Percentiles rank a stretch among this genome's conserved stretches.
phyloP scores from a whole-genome alignment of 148 eudicot genomes.

The Agrostemma githago region DNA sequence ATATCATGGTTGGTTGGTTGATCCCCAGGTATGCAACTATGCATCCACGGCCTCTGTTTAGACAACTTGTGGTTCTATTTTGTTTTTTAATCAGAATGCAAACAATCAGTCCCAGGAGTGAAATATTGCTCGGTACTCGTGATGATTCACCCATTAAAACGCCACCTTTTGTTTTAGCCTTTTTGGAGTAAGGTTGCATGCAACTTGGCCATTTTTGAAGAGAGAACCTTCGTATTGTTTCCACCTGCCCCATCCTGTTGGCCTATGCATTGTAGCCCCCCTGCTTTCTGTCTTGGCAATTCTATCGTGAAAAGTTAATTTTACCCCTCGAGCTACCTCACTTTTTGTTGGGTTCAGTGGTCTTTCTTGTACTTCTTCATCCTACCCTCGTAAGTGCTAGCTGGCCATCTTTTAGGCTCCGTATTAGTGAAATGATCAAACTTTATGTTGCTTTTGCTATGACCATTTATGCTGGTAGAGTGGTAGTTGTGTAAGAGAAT shows the following conservation, averaged over 20 bases:
- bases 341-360: slow-evolving; percentile 1
- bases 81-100: neutral
- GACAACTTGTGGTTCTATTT: neutral
- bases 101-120: neutral
- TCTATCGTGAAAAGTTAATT: neutral
- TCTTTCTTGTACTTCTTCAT: neutral
- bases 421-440: neutral
- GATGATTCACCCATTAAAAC: no score
- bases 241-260: neutral
- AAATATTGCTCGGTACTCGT: neutral
- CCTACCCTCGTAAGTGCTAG: neutral
- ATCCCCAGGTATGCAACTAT: slow-evolving; percentile 81
- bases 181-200: neutral
- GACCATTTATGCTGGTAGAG: neutral
- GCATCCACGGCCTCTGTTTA: slow-evolving; percentile 4
- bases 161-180: neutral
- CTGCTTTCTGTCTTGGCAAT: neutral
- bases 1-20: slow-evolving; percentile 96
- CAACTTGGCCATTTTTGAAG: neutral
- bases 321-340: neutral
- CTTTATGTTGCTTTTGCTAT: neutral
- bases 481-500: neutral
- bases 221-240: neutral
- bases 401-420: neutral
- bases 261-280: neutral